Conservation (phyloP, 148 eudicot genomes). For the Rhododendron vialii region DNA sequence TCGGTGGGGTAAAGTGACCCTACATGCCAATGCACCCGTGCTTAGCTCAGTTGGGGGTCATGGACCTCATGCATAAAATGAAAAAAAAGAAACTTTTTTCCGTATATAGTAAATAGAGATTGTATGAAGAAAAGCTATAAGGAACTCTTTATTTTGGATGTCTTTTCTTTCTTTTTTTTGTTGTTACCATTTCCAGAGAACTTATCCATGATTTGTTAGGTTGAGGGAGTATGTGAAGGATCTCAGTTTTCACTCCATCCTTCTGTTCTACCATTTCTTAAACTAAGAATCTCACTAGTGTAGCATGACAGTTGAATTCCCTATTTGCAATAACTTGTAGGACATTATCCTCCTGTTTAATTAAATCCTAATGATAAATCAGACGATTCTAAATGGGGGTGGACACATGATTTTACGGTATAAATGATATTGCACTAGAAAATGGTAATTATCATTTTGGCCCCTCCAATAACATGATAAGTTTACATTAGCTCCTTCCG, state of each 20-base stretch:
- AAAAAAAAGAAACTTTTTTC: neutral
- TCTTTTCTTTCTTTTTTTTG: neutral
- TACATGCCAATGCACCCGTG: neutral
- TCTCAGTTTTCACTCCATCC: neutral
- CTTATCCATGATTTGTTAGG: neutral
- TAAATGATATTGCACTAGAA: neutral
- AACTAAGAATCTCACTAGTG: neutral
- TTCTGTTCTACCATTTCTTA: neutral
- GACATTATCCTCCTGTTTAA: neutral
- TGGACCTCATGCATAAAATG: conserved; percentile 1
- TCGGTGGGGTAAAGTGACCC: neutral
- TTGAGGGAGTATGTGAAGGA: neutral
- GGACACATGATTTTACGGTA: neutral
- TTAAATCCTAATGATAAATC: neutral
- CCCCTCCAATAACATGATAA: neutral
- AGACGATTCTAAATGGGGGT: neutral
- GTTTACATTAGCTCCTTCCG: neutral
- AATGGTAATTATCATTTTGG: neutral
- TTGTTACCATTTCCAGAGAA: neutral
- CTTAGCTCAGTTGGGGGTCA: neutral
- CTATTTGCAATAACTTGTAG: neutral
- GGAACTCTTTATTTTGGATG: neutral
- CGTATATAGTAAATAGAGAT: neutral
- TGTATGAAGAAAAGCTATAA: neutral
- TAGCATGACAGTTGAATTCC: neutral